phyloP scores from a whole-genome alignment of 192 early-diverging fungal species.

The Hyaloraphidium curvatum region DNA sequence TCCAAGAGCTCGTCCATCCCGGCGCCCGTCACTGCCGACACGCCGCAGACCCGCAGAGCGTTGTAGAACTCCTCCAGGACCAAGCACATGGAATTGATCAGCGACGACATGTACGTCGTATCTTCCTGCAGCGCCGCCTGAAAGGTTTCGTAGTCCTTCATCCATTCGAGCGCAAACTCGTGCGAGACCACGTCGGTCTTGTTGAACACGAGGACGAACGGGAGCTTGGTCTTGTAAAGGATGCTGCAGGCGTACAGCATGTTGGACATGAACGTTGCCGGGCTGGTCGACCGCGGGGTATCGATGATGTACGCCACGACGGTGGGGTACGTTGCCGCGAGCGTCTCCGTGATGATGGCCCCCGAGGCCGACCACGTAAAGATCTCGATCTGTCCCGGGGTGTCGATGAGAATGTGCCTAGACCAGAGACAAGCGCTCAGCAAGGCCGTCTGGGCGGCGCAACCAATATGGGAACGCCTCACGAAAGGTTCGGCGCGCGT shows the following conservation, averaged over 20 bases:
- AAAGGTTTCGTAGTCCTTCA: constrained; percentile 89
- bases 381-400: constrained; percentile 97
- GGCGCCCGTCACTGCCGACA: constrained; percentile 77
- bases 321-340: constrained; percentile 81
- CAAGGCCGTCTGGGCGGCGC: background rate
- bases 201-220: constrained; percentile 90
- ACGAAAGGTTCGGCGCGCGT: constrained; percentile 48
- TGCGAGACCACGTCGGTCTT: constrained; percentile 85
- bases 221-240: constrained; percentile 92
- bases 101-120: constrained; percentile 70
- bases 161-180: constrained; percentile 84
- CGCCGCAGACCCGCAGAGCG: constrained; percentile 53
- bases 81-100: constrained; percentile 89
- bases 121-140: constrained; percentile 65
- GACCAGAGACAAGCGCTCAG: background rate
- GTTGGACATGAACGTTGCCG: constrained; percentile 96
- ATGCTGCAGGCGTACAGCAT: constrained; percentile 97
- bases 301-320: constrained; percentile 87
- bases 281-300: constrained; percentile 75
- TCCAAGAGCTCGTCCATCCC: constrained; percentile 83
- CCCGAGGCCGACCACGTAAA: constrained; percentile 98
- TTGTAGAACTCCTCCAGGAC: constrained; percentile 95
- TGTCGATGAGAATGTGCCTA: constrained; percentile 74
- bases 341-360: constrained; percentile 80
- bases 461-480: constrained; percentile 9